These are phyloP conservation scores for Brassica rapa DNA, from an alignment of 345 rosid species.

Conservation along the genomic window DNA sequence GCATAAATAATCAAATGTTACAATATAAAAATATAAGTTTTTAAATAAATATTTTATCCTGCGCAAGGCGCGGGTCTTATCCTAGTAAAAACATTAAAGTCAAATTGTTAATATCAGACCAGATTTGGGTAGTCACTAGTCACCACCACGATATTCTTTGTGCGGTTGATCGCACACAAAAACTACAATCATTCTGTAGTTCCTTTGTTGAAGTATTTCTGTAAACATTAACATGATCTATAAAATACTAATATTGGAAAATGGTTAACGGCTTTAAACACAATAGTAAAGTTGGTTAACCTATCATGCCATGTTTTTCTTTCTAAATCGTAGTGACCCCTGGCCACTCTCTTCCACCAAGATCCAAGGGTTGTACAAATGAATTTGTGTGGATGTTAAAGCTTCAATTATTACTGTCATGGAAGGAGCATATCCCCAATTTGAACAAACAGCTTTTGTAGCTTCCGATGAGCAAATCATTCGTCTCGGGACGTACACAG, in stretches of 20 bases:
- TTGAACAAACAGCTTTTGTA: conserved; percentile 42
- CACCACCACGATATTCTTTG: conserved; percentile 11
- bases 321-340: not conserved
- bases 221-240: not conserved
- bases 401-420: conserved; percentile 29
- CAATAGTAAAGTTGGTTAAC: not conserved
- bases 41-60: too few relatives aligned
- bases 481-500: conserved; percentile 31
- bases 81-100: not conserved
- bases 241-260: not conserved
- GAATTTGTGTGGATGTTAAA: conserved; percentile 1
- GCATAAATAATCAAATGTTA: too few relatives aligned
- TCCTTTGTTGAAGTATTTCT: not conserved
- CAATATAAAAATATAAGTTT: too few relatives aligned
- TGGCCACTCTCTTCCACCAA: conserved; percentile 28
- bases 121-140: conserved; percentile 25
- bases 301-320: not conserved
- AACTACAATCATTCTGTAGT: conserved; percentile 23
- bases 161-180: conserved; percentile 16
- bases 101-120: not conserved
- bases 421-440: conserved; percentile 35
- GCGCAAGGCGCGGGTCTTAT: too few relatives aligned
- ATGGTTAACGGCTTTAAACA: conserved; percentile 13
- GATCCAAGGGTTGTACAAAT: not conserved
- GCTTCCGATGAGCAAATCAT: conserved; percentile 43